Base-by-base conservation (phyloP, 495 filamentous ascomycete genomes). In the Chaetomium fimeti region DNA sequence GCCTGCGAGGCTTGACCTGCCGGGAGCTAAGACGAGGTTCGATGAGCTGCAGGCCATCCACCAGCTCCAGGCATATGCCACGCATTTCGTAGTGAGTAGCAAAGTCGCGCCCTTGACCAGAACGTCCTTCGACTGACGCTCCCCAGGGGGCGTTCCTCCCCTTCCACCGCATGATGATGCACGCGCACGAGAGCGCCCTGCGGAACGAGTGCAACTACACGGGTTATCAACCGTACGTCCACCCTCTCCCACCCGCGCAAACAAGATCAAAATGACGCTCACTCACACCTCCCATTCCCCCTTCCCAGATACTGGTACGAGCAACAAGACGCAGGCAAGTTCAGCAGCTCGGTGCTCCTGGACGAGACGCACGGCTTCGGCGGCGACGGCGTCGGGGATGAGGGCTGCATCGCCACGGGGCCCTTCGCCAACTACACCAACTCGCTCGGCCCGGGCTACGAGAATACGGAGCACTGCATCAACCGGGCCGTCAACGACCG, bases 221-320 rank as follows among this genome's bases (percentile, higher is more conserved):
- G 15, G 81, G 81, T 6, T 69, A 72, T 12, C 73, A 69, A 38
- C 67, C 67, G 61, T 66, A 27, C 0, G 56, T 36, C 27, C 5
- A 3, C 27, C 11, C 0, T 57, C 20, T n/a, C 24, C 22, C 24
- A 56, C 3, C 11, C 24, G 2, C 25, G 2, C 40, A 28, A 18
- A 25, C 15, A 18, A 29, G 18, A 12, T 57, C 51, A n/a, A 28
- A 22, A 29, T 36, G 8, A 36, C n/a, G 0, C 20, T 28, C 24
- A 20, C 5, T 22, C 12, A 36, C n/a, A n/a, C n/a, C n/a, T n/a
- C n/a, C n/a, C n/a, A n/a, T n/a, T n/a, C 22, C 12, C 2, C 1
- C 25, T 1, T 12, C 9, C 77, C 28, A 79, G 81, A 74, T 84
- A 82, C 65, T 84, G 81, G 81, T 74, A 82, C 59, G 81, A 83